Evolutionary conservation across 176 grass and related monocot genomes (phyloP).

Genomic region (Zoysia japonica): DNA sequence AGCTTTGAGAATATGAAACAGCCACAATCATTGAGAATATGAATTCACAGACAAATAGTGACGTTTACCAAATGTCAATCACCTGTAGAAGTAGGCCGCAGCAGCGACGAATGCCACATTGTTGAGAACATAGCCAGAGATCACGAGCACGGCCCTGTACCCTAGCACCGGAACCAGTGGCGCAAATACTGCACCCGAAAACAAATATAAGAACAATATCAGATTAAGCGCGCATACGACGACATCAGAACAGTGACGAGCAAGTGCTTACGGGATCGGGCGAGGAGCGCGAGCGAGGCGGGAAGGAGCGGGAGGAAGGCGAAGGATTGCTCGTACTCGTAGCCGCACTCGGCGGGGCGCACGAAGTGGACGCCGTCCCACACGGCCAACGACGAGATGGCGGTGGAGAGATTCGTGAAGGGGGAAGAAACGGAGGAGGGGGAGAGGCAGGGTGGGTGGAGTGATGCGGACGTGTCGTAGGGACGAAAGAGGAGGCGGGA

Average conservation of each 20-base stretch:
- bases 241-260: background rate
- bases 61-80: conserved; percentile 12
- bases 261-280: conserved; percentile 55
- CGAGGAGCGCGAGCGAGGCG: conserved; percentile 57
- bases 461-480: conserved; percentile 85
- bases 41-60: background rate
- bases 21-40: background rate
- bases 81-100: conserved; percentile 80
- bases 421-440: background rate
- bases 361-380: conserved; percentile 92
- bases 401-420: conserved; percentile 16
- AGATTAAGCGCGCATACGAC: conserved; percentile 17
- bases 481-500: conserved; percentile 72
- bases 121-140: conserved; percentile 68
- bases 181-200: conserved; percentile 49
- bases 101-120: conserved; percentile 62
- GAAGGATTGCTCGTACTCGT: conserved; percentile 94
- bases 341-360: conserved; percentile 82
- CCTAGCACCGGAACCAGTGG: conserved; percentile 73
- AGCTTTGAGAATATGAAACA: conserved; percentile 8
- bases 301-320: conserved; percentile 88
- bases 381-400: conserved; percentile 64
- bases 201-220: conserved; percentile 15
- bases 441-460: conserved; percentile 67
- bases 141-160: conserved; percentile 60